Conservation (phyloP, 1,284 basidiomycete species). For the Sporisorium iseilematis-ciliati region DNA sequence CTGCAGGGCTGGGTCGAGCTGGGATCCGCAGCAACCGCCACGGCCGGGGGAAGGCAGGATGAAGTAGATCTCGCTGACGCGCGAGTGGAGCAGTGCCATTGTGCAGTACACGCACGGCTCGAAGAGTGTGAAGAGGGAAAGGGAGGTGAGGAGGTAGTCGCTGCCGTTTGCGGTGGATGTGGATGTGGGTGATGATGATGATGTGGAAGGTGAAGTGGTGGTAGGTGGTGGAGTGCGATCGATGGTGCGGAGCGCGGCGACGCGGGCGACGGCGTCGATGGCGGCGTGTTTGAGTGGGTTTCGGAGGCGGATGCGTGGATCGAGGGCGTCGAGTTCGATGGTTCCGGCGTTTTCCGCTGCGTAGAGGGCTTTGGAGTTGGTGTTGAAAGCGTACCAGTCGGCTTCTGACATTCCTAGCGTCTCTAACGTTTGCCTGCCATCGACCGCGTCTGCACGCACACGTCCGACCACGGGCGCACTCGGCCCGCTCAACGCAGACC, state of each 20-base stretch:
- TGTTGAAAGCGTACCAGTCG: conserved; percentile 21
- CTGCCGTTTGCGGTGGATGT: conserved; percentile 43
- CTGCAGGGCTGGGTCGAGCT: neutral
- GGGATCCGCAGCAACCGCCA: conserved; percentile 63
- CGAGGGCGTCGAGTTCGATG: conserved; percentile 58
- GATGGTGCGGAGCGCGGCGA: conserved; percentile 23
- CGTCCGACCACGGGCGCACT: conserved; percentile 28
- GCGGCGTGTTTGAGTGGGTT: conserved; percentile 67
- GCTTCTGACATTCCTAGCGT: conserved; percentile 23
- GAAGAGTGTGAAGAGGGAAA: conserved; percentile 63
- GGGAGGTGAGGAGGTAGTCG: conserved; percentile 66
- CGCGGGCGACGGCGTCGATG: conserved; percentile 25
- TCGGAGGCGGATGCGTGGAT: conserved; percentile 41
- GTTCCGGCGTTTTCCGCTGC: conserved; percentile 12
- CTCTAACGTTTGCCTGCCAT: too few relatives aligned
- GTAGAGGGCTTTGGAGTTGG: neutral
- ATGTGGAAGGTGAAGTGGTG: neutral
- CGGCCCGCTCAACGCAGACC: conserved; percentile 19
- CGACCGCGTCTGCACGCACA: too few relatives aligned
- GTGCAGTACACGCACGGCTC: conserved; percentile 68
- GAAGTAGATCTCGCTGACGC: conserved; percentile 61
- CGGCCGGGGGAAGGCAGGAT: conserved; percentile 56
- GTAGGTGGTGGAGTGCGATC: conserved; percentile 8
- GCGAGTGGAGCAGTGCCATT: conserved; percentile 67
- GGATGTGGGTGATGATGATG: neutral